Base-by-base conservation (phyloP, 768 basidiomycete species). In the Pleurotus eryngii region DNA sequence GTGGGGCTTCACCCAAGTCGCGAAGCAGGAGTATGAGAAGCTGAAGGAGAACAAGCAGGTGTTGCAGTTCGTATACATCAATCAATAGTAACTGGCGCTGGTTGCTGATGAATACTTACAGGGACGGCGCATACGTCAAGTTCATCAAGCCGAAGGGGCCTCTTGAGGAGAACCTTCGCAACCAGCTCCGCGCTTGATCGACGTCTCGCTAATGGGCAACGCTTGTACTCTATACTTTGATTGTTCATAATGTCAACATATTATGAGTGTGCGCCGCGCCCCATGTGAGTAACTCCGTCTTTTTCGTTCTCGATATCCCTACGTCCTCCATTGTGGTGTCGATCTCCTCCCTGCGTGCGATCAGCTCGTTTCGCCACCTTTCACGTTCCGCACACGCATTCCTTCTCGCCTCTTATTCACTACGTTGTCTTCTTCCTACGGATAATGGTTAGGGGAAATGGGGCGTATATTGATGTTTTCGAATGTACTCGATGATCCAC, bases 1-100 rank as follows among this genome's bases (percentile, higher is more conserved):
- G 84, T 98, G 97, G 95, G 95, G 95, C 60, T 98, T 99, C 80
- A 99, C 97, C 42, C 89, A 90, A 65, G 94, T 98, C 58, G 84
- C 86, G 71, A 87, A 93, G 74, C 87, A 84, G 64, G 94, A 95
- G 47, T 98, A 97, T 73, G 66, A 82, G 68, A 86, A 85, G 76
- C 80, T 95, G 64, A 95, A 96, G 83, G 85, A 86, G 68, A 89
- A 93, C 43, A 94, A 94, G 82, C 83, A 84, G 72, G 91, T 96
- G 65, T 70, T 95, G 66, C 89, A 89, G 91, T 92, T 65, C 60
- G 90, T 89, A 27, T 53, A 46, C 2, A 57, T 53, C 39, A 54
- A 42, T 56, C 8, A 11, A 35, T 24, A 35, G 30, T 35, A 35
- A 11, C 11, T 3, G 8, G 30, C 30, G 30, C 30, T 3, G 39